Percentiles rank a stretch among this genome's conserved stretches.
Conservation (phyloP, 306 rosid genomes). For the Ammopiptanthus mongolicus region DNA sequence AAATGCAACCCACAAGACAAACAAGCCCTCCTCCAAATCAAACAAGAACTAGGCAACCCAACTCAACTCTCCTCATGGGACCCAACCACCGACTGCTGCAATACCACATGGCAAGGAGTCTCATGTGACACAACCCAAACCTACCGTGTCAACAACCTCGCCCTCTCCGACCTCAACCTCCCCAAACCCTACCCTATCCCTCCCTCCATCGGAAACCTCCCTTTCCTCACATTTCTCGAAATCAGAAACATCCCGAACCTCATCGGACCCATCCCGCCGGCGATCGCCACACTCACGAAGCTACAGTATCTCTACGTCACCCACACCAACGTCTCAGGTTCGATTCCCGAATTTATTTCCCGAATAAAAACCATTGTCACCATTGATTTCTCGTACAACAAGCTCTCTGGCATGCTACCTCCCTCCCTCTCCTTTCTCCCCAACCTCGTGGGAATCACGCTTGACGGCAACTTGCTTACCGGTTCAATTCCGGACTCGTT, state of each 20-base stretch:
- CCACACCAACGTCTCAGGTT: slow-evolving; percentile 17
- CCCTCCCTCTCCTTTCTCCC: slow-evolving; percentile 17
- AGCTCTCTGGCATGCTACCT: slow-evolving; percentile 14
- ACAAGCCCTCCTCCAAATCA: slow-evolving; percentile 16
- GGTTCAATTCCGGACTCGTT: slow-evolving; percentile 22
- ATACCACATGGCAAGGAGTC: background rate
- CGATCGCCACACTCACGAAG: background rate
- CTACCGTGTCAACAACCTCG: slow-evolving; percentile 6
- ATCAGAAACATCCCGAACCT: background rate
- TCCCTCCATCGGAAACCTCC: background rate
- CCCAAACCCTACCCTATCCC: background rate
- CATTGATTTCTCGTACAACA: slow-evolving; percentile 21
- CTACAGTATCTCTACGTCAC: background rate
- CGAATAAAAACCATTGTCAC: slow-evolving; percentile 16
- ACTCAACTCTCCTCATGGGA: slow-evolving; percentile 16
- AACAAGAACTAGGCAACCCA: slow-evolving; percentile 21
- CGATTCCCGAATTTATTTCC: slow-evolving; percentile 6
- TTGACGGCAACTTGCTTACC: slow-evolving; percentile 9
- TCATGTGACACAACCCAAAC: slow-evolving; percentile 22
- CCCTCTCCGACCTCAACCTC: background rate
- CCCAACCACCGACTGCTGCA: slow-evolving; percentile 19
- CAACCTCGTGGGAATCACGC: slow-evolving; percentile 17
- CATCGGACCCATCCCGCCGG: background rate
- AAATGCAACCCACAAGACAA: background rate
- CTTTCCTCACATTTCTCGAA: background rate